Evolutionary conservation across 352 stramenopile genomes (phyloP).

Genomic region (Phytophthora quininea): DNA sequence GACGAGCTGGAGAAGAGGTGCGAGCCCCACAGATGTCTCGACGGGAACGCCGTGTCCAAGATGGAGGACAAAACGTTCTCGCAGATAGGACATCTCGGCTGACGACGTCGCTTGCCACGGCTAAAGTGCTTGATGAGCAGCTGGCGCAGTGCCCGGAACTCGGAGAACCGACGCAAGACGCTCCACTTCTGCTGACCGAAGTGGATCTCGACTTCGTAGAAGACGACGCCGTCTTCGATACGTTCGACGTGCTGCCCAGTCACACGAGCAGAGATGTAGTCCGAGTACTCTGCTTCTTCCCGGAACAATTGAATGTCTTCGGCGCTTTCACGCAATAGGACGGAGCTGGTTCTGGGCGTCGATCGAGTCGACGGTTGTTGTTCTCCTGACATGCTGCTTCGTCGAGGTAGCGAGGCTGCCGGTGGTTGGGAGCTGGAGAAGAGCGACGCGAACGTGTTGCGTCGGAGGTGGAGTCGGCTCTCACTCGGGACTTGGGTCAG

Average conservation of each 20-base stretch:
- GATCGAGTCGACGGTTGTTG: slow-evolving; percentile 14
- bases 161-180: slow-evolving; percentile 70
- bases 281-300: slow-evolving; percentile 82
- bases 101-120: slow-evolving; percentile 32
- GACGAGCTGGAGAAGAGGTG: slow-evolving; percentile 28
- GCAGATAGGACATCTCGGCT: slow-evolving; percentile 59
- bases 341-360: slow-evolving; percentile 30
- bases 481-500: slow-evolving; percentile 10
- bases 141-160: slow-evolving; percentile 64
- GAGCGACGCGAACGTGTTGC: slow-evolving; percentile 16
- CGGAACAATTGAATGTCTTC: slow-evolving; percentile 62
- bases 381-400: slow-evolving; percentile 6
- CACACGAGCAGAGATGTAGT: slow-evolving; percentile 62
- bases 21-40: slow-evolving; percentile 46
- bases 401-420: slow-evolving; percentile 2
- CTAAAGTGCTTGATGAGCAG: slow-evolving; percentile 69
- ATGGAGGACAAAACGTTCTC: slow-evolving; percentile 68
- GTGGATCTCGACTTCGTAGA: slow-evolving; percentile 73
- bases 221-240: slow-evolving; percentile 55
- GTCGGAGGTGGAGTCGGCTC: slow-evolving; percentile 6
- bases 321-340: slow-evolving; percentile 41
- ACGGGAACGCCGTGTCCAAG: slow-evolving; percentile 54
- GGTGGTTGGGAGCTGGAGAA: slow-evolving; percentile 15
- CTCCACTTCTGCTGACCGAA: slow-evolving; percentile 70
- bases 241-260: slow-evolving; percentile 54